These are phyloP conservation scores for Bipolaris victoriae DNA, from an alignment of 2,329 filamentous ascomycete genomes.

Conservation along the genomic window DNA sequence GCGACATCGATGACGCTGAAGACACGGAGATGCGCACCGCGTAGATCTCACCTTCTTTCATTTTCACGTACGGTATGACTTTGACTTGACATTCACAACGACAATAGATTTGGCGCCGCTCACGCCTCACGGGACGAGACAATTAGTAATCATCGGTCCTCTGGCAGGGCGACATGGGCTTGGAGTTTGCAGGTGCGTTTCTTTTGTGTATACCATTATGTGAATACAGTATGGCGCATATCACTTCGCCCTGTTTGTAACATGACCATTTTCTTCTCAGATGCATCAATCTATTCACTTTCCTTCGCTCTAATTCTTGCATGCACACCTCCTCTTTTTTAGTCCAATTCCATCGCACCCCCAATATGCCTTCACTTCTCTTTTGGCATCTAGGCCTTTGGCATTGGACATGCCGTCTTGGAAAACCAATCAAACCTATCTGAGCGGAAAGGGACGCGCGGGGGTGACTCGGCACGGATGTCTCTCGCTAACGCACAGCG, in stretches of 20 bases:
- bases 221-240: slow-evolving; percentile 12
- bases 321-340: background rate
- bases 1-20: slow-evolving; percentile 36
- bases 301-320: background rate
- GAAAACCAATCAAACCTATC: slow-evolving; percentile 7
- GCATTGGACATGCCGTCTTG: background rate
- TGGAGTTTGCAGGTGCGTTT: slow-evolving; percentile 25
- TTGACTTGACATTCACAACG: slow-evolving; percentile 8
- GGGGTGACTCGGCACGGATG: slow-evolving; percentile 12
- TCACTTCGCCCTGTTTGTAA: slow-evolving; percentile 16
- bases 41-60: slow-evolving; percentile 15
- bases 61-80: slow-evolving; percentile 5
- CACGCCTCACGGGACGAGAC: slow-evolving; percentile 28
- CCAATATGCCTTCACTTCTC: background rate
- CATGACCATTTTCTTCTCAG: background rate
- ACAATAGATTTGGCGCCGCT: slow-evolving; percentile 34
- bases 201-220: slow-evolving; percentile 14
- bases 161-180: slow-evolving; percentile 20
- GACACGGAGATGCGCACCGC: slow-evolving; percentile 42
- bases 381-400: background rate
- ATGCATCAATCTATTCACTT: slow-evolving; percentile 2
- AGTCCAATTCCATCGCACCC: background rate
- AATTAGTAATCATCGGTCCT: slow-evolving; percentile 14
- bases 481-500: slow-evolving; percentile 8
- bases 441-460: slow-evolving; percentile 3